Conservation (phyloP, 2,329 filamentous ascomycete species). For the Myrmaecium sp. region DNA sequence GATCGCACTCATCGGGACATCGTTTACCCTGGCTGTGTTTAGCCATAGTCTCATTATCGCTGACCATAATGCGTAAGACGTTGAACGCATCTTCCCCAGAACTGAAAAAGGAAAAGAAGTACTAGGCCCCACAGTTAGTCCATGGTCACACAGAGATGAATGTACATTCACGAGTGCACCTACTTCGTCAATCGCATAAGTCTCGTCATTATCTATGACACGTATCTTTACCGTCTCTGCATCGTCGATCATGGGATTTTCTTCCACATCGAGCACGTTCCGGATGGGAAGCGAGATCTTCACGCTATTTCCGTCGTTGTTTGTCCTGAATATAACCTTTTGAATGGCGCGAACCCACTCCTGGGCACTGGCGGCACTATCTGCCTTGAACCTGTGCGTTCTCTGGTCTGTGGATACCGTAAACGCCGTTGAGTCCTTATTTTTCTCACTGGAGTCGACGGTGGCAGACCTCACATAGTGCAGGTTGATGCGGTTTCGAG, state of each 20-base stretch:
- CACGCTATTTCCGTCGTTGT: constrained; percentile 92
- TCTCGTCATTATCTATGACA: constrained; percentile 85
- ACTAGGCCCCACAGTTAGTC: constrained; percentile 35
- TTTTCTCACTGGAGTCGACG: constrained; percentile 51
- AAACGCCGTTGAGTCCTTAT: constrained; percentile 60
- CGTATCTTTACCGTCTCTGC: constrained; percentile 87
- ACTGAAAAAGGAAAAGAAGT: constrained; percentile 93
- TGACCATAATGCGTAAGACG: constrained; percentile 56
- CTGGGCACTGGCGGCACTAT: constrained; percentile 72
- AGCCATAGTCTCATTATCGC: constrained; percentile 48
- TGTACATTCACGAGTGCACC: constrained; percentile 7
- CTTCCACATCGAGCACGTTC: constrained; percentile 84
- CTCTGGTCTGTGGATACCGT: constrained; percentile 66
- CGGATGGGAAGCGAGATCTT: constrained; percentile 84
- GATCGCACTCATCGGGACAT: too few relatives aligned
- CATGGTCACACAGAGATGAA: constrained; percentile 2
- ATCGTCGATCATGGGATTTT: constrained; percentile 78
- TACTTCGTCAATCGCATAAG: constrained; percentile 87
- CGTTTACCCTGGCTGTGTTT: too few relatives aligned
- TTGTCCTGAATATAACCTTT: constrained; percentile 85
- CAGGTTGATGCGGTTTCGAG: constrained; percentile 78
- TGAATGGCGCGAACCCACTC: constrained; percentile 95
- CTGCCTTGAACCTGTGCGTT: constrained; percentile 75
- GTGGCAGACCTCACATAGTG: constrained; percentile 81
- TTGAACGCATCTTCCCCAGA: constrained; percentile 70